Percentiles rank a stretch among this genome's conserved stretches.
phyloP scores from a whole-genome alignment of 2,329 filamentous ascomycete genomes.

The Colletotrichum tropicale region DNA sequence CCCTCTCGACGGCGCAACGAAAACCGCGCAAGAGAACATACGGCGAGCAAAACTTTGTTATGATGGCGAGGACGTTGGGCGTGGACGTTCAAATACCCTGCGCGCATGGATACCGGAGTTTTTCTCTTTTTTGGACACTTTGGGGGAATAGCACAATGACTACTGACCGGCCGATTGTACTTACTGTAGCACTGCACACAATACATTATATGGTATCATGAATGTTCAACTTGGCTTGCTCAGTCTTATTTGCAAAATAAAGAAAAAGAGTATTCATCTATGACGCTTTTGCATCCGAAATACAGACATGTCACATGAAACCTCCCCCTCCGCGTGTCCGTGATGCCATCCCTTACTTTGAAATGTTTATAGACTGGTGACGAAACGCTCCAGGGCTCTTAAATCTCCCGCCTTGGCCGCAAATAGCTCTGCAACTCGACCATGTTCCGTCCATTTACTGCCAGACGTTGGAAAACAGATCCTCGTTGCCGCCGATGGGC shows the following conservation, averaged over 20 bases:
- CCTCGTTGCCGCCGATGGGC: constrained; percentile 71
- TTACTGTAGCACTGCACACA: background rate
- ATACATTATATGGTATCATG: background rate
- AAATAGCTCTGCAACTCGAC: background rate
- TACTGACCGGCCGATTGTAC: background rate
- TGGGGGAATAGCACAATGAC: background rate
- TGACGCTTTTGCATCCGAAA: constrained; percentile 11
- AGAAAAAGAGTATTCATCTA: background rate
- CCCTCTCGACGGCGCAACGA: background rate
- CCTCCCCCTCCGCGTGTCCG: background rate
- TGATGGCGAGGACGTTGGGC: background rate
- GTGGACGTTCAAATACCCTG: constrained; percentile 19
- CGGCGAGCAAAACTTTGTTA: background rate
- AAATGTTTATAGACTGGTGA: background rate
- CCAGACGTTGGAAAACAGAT: constrained; percentile 97
- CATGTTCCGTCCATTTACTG: constrained; percentile 53
- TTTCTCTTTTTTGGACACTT: background rate
- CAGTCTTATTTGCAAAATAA: background rate
- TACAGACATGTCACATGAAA: background rate
- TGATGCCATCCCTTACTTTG: background rate
- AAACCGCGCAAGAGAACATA: background rate
- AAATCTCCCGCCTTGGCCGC: background rate
- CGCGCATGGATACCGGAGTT: constrained; percentile 17
- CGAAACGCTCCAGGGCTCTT: background rate
- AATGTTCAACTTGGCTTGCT: background rate